A percentile compares a stretch with the other conserved stretches of the same genome.
Evolutionary conservation across 257 asterid genomes (phyloP).

Genomic region (Jacaranda copaia): DNA sequence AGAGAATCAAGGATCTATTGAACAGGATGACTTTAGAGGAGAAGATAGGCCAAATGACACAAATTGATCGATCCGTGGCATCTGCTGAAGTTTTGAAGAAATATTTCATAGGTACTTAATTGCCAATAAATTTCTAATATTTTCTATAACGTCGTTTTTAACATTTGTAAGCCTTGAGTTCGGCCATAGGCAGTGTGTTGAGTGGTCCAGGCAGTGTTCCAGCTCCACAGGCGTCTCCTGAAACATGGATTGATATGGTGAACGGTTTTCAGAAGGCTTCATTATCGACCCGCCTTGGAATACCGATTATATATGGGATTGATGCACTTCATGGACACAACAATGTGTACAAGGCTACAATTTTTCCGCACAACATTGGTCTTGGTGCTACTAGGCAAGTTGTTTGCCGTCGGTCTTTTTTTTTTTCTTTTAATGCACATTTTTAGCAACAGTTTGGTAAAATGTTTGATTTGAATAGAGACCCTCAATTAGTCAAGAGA

Average conservation of each 20-base stretch:
- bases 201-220: slow-evolving; percentile 72
- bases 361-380: slow-evolving; percentile 45
- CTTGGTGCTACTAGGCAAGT: slow-evolving; percentile 45
- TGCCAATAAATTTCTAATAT: neutral
- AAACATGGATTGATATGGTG: too few species aligned
- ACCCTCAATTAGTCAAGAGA: too few species aligned
- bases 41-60: slow-evolving; percentile 65
- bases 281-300: slow-evolving; percentile 52
- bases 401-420: too few species aligned
- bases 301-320: slow-evolving; percentile 61
- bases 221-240: too few species aligned
- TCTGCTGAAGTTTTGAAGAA: slow-evolving; percentile 55
- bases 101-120: slow-evolving; percentile 49
- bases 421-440: too few species aligned
- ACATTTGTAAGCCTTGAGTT: too few species aligned
- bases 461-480: too few species aligned
- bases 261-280: slow-evolving; percentile 44
- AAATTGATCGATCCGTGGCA: slow-evolving; percentile 62
- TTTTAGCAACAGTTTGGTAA: too few species aligned
- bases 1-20: slow-evolving; percentile 57
- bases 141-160: neutral
- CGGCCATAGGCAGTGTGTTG: slow-evolving; percentile 62
- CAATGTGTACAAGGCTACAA: slow-evolving; percentile 35
- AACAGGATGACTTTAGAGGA: slow-evolving; percentile 43
- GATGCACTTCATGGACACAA: slow-evolving; percentile 40